These are phyloP conservation scores for Candida adriatica DNA, from an alignment of 805 yeast species.

Conservation along the genomic window DNA sequence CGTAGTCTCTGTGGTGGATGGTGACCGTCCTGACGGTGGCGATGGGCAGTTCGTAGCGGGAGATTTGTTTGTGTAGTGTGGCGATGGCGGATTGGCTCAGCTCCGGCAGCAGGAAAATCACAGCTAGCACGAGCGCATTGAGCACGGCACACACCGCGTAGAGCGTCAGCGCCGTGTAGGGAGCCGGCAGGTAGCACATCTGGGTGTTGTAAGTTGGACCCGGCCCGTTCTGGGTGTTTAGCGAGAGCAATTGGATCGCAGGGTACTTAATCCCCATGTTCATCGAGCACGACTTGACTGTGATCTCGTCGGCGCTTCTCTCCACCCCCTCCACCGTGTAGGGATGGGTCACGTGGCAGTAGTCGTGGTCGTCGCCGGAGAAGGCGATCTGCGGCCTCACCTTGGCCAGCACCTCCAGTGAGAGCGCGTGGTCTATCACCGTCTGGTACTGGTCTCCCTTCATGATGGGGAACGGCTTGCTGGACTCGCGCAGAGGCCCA, in stretches of 20 bases:
- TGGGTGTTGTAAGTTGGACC: constrained; percentile 32
- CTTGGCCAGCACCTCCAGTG: constrained; percentile 49
- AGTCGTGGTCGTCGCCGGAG: constrained; percentile 97
- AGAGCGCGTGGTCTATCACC: constrained; percentile 57
- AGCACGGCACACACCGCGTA: constrained; percentile 25
- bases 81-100: constrained; percentile 23
- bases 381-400: constrained; percentile 66
- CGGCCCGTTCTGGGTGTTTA: constrained; percentile 31
- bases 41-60: too few relatives aligned
- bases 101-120: constrained; percentile 25
- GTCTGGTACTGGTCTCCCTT: constrained; percentile 88
- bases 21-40: too few relatives aligned
- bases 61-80: constrained; percentile 2
- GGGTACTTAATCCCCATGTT: constrained; percentile 86
- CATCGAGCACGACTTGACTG: constrained; percentile 88
- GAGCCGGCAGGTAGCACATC: constrained; percentile 53
- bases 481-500: constrained; percentile 72
- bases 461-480: constrained; percentile 55
- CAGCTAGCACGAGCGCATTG: constrained; percentile 14
- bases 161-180: constrained; percentile 36
- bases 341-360: constrained; percentile 68
- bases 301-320: constrained; percentile 56
- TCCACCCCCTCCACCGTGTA: constrained; percentile 21
- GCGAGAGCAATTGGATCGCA: constrained; percentile 76
- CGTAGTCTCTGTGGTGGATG: constrained; percentile 8